phyloP scores from a whole-genome alignment of 306 rosid species.

The Rosa multiflora region DNA sequence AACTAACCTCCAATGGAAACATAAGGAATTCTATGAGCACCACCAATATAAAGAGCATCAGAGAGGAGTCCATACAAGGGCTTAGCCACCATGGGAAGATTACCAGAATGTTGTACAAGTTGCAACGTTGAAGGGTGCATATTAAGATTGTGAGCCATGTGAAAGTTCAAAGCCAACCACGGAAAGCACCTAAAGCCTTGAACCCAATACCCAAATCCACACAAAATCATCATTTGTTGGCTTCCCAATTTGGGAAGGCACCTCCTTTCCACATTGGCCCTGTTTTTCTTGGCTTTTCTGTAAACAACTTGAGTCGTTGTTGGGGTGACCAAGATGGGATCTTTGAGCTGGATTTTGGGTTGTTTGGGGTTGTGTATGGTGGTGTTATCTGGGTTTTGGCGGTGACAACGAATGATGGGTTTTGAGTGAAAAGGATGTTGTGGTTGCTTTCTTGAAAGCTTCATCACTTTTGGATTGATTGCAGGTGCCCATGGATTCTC shows the following conservation, averaged over 20 bases:
- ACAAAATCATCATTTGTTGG: constrained; percentile 48
- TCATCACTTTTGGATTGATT: constrained; percentile 20
- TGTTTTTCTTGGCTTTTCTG: constrained; percentile 11
- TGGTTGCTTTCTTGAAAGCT: constrained; percentile 13
- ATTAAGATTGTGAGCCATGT: constrained; percentile 67
- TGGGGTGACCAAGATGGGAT: constrained; percentile 20
- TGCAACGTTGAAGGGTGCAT: constrained; percentile 68
- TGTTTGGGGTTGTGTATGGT: constrained; percentile 21
- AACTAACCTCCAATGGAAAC: constrained; percentile 70
- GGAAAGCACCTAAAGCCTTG: constrained; percentile 96
- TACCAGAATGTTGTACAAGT: constrained; percentile 68
- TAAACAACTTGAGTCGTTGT: constrained; percentile 15
- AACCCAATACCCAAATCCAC: constrained; percentile 89
- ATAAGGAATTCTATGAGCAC: constrained; percentile 83
- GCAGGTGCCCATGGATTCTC: constrained; percentile 25
- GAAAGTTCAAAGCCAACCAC: constrained; percentile 82
- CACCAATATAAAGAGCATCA: constrained; percentile 66
- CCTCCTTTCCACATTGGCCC: constrained; percentile 26
- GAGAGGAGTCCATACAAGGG: constrained; percentile 82
- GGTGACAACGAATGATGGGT: constrained; percentile 32
- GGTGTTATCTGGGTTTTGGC: constrained; percentile 23
- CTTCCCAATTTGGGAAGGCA: constrained; percentile 35
- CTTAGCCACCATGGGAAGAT: constrained; percentile 89
- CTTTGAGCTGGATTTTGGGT: constrained; percentile 18
- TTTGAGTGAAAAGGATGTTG: neutral